These are phyloP conservation scores for Neoscytalidium dimidiatum DNA, from an alignment of 2,329 filamentous ascomycete species.

Conservation along the genomic window DNA sequence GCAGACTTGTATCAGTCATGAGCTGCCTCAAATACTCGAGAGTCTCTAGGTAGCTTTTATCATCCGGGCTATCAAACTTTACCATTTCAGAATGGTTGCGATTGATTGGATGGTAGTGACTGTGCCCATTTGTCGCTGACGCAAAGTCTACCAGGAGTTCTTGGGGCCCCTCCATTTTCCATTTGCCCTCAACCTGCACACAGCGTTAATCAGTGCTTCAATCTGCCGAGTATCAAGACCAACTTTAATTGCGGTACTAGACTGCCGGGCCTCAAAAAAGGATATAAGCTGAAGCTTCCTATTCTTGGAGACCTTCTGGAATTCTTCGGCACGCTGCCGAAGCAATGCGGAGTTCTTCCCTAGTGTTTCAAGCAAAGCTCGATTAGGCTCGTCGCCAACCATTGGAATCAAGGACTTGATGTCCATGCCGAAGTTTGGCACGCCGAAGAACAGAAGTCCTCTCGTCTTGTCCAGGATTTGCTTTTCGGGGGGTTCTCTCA, in stretches of 20 bases:
- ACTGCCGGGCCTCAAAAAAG: neutral
- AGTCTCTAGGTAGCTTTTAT: neutral
- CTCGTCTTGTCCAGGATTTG: neutral
- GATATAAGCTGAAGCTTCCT: neutral
- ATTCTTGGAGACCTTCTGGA: neutral
- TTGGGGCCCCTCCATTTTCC: neutral
- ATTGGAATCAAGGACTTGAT: neutral
- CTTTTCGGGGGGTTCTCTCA: neutral
- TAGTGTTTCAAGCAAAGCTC: neutral
- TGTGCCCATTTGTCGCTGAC: neutral
- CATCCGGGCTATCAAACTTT: neutral
- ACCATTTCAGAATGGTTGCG: neutral
- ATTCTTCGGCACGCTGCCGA: neutral
- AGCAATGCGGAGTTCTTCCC: neutral
- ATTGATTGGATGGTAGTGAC: neutral
- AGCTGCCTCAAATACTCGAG: neutral
- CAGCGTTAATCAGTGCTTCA: neutral
- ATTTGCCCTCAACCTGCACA: neutral
- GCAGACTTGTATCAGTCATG: no score
- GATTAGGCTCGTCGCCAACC: neutral
- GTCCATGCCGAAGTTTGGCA: neutral
- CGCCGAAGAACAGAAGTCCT: neutral
- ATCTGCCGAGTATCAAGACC: fast-evolving
- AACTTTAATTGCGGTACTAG: neutral
- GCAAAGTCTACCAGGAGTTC: neutral